phyloP scores from a whole-genome alignment of 2,329 filamentous ascomycete genomes.

The Phyllosticta citriasiana region DNA sequence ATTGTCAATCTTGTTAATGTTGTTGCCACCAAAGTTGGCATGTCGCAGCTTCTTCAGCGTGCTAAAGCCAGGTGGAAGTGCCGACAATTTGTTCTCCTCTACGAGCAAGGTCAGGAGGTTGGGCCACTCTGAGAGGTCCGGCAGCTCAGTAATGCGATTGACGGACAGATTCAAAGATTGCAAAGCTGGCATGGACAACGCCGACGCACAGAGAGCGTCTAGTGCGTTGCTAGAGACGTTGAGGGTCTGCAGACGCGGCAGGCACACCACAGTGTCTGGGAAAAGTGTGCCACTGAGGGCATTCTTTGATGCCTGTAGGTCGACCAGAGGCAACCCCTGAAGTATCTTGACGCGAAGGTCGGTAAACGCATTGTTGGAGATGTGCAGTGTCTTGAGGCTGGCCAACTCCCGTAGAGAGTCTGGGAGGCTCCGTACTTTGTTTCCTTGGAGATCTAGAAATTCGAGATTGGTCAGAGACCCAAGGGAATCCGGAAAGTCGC shows the following conservation, averaged over 20 bases:
- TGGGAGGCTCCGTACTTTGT: slow-evolving; percentile 65
- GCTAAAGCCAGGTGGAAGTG: slow-evolving; percentile 67
- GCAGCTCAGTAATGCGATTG: slow-evolving; percentile 66
- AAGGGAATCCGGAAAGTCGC: slow-evolving; percentile 50
- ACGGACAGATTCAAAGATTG: slow-evolving; percentile 67
- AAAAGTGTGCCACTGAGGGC: slow-evolving; percentile 65
- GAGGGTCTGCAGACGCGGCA: slow-evolving; percentile 60
- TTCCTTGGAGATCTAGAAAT: slow-evolving; percentile 69
- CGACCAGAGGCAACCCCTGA: slow-evolving; percentile 57
- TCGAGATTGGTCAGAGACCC: slow-evolving; percentile 60
- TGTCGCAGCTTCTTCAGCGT: slow-evolving; percentile 58
- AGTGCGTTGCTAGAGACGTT: slow-evolving; percentile 73
- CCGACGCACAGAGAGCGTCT: slow-evolving; percentile 37
- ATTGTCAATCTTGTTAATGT: slow-evolving; percentile 65
- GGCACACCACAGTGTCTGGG: slow-evolving; percentile 31
- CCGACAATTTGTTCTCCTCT: slow-evolving; percentile 70
- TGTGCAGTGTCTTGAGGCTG: slow-evolving; percentile 64
- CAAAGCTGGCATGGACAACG: slow-evolving; percentile 58
- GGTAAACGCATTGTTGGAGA: slow-evolving; percentile 63
- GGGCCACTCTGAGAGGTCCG: slow-evolving; percentile 64
- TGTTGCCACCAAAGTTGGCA: slow-evolving; percentile 77
- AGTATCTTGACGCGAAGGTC: slow-evolving; percentile 61
- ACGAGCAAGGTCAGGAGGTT: slow-evolving; percentile 63
- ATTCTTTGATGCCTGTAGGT: slow-evolving; percentile 70
- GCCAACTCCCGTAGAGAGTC: slow-evolving; percentile 55